Conservation (phyloP, 139 green algal species). For the Chlorokybus atmophyticus region DNA sequence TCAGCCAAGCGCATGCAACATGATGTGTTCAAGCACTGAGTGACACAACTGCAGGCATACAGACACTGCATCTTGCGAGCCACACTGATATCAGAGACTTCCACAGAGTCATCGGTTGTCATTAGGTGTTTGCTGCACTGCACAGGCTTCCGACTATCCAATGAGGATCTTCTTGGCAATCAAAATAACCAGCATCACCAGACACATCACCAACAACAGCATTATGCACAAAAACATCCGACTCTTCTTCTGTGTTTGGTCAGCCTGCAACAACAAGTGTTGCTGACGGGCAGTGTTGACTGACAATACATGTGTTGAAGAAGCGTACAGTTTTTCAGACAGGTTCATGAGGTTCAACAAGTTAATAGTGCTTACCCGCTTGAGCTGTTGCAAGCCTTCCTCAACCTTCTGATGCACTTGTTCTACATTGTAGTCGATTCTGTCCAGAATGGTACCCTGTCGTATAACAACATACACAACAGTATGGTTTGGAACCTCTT, state of each 20-base stretch:
- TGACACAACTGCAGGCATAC: no score
- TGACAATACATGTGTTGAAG: neutral
- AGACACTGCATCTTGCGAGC: no score
- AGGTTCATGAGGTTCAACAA: neutral
- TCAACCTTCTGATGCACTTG: slow-evolving; percentile 51
- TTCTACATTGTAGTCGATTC: slow-evolving; percentile 88
- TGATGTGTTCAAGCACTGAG: no score
- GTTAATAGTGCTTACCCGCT: slow-evolving; percentile 22
- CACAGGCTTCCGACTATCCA: no score
- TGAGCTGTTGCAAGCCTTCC: slow-evolving; percentile 74
- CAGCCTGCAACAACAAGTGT: slow-evolving; percentile 38
- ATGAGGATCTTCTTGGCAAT: slow-evolving; percentile 43
- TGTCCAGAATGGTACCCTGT: slow-evolving; percentile 90
- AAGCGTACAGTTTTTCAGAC: neutral
- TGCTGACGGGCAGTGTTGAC: neutral
- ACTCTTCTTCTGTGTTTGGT: slow-evolving; percentile 72
- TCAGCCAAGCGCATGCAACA: no score
- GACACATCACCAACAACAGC: slow-evolving; percentile 59
- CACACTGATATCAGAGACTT: no score
- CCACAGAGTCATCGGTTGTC: no score
- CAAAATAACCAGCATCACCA: slow-evolving; percentile 76
- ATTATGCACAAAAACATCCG: slow-evolving; percentile 80
- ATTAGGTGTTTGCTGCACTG: no score
- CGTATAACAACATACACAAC: no score
- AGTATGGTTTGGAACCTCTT: no score